Percentiles rank a stretch among this genome's conserved stretches.
Conservation (phyloP, 148 eudicot genomes). For the Arbutus unedo region DNA sequence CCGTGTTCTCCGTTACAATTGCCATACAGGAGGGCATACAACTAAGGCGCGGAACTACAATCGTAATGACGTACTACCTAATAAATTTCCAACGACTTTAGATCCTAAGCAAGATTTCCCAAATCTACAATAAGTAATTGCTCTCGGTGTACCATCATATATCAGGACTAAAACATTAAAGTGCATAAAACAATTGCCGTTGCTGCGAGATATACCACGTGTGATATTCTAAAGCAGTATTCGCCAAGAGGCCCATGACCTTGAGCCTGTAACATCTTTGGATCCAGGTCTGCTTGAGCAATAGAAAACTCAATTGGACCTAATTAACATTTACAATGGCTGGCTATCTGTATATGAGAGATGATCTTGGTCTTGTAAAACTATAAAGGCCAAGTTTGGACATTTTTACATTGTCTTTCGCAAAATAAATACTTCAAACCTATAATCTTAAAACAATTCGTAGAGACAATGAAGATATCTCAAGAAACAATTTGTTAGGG, state of each 20-base stretch:
- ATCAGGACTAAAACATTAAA: not conserved
- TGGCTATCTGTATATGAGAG: not conserved
- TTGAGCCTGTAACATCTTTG: not conserved
- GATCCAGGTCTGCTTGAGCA: not conserved
- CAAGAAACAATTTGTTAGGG: not conserved
- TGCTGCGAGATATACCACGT: not conserved
- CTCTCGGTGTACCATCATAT: not conserved
- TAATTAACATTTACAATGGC: not conserved
- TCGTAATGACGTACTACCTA: not conserved
- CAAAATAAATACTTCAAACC: not conserved
- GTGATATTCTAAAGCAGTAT: not conserved
- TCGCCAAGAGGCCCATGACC: not conserved
- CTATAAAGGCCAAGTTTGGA: not conserved
- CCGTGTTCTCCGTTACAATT: not conserved
- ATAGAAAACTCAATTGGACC: not conserved
- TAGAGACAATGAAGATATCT: not conserved
- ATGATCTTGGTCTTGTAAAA: not conserved
- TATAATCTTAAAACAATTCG: not conserved
- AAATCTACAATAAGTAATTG: conserved; percentile 5
- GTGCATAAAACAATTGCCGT: not conserved
- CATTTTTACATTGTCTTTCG: not conserved
- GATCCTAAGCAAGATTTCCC: not conserved
- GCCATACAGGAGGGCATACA: not conserved
- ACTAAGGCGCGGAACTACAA: not conserved
- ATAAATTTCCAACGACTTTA: conserved; percentile 7